A percentile compares a stretch with the other conserved stretches of the same genome.
phyloP scores from a whole-genome alignment of 1,139 yeast genomes.

The Petasospora rhodanensis region DNA sequence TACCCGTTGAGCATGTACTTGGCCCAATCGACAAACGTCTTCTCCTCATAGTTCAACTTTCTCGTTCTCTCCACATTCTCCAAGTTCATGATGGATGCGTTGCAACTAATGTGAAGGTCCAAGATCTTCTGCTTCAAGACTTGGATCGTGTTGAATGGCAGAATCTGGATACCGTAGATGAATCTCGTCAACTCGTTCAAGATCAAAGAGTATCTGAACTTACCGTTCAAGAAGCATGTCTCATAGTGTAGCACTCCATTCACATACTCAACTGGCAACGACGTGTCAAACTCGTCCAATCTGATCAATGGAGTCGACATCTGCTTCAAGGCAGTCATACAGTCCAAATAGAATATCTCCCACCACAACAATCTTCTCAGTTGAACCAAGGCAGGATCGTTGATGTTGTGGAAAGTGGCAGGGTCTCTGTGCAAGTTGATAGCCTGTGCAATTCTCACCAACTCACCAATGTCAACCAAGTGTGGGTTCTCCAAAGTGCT shows the following conservation, averaged over 20 bases:
- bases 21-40: constrained; percentile 44
- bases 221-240: constrained; percentile 44
- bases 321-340: constrained; percentile 52
- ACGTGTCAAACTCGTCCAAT: constrained; percentile 52
- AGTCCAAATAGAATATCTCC: constrained; percentile 59
- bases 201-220: constrained; percentile 48
- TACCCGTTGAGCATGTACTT: constrained; percentile 45
- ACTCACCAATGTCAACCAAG: constrained; percentile 28
- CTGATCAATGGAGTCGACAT: constrained; percentile 55
- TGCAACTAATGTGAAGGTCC: constrained; percentile 46
- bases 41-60: constrained; percentile 35
- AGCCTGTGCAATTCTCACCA: constrained; percentile 49
- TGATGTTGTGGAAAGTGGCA: constrained; percentile 41
- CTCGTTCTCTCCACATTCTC: constrained; percentile 22
- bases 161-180: constrained; percentile 23
- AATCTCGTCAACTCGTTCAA: constrained; percentile 41
- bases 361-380: constrained; percentile 59
- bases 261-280: constrained; percentile 44
- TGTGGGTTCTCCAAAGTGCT: constrained; percentile 56
- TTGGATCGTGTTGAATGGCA: constrained; percentile 35
- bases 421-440: constrained; percentile 59
- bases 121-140: constrained; percentile 44
- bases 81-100: constrained; percentile 37
- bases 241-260: constrained; percentile 19
- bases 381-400: constrained; percentile 45